phyloP scores from a whole-genome alignment of 257 asterid species.

The Vinca minor region DNA sequence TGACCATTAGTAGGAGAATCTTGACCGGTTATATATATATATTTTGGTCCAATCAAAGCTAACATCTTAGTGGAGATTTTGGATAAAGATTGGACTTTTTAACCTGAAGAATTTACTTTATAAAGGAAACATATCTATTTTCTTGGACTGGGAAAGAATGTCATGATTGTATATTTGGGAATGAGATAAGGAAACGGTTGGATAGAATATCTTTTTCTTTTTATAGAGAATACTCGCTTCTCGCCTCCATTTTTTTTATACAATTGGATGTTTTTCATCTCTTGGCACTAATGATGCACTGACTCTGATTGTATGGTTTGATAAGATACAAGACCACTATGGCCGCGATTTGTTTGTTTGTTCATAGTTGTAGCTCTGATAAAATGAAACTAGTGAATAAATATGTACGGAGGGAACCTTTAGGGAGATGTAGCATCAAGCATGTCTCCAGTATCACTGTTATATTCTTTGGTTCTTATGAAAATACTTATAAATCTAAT shows the following conservation, averaged over 20 bases:
- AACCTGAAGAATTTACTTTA: background rate
- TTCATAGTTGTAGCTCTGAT: background rate
- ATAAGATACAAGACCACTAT: background rate
- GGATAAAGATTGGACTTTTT: background rate
- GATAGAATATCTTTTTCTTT: background rate
- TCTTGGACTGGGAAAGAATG: background rate
- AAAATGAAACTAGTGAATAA: background rate
- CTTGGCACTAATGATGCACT: background rate
- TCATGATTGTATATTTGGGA: background rate
- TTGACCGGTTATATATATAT: background rate
- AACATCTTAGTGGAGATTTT: background rate
- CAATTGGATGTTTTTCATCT: background rate
- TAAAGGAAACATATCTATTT: background rate
- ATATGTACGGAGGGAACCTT: background rate
- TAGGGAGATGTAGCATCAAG: background rate
- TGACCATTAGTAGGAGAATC: background rate
- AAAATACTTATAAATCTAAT: background rate
- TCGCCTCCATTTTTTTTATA: background rate
- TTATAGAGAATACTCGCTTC: background rate
- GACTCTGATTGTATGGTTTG: background rate
- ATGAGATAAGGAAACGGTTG: too few species aligned
- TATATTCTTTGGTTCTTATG: background rate
- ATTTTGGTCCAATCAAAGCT: background rate
- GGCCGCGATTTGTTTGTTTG: background rate
- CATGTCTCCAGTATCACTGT: background rate